Evolutionary conservation across 768 basidiomycete species (phyloP).

Genomic region (Dictyophora rubrovolvata): DNA sequence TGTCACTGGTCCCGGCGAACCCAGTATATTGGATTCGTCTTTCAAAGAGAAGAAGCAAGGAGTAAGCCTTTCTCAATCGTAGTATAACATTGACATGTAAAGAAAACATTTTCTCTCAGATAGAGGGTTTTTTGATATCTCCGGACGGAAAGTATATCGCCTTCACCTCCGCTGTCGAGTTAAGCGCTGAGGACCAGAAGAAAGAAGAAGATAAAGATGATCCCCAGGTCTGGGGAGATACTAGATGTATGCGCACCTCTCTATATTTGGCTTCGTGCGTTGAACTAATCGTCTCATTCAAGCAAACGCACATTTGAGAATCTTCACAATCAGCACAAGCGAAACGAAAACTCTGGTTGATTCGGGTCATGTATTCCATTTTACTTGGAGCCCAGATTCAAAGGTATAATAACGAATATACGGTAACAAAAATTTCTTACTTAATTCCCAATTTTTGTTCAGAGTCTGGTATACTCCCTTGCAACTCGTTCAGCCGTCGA

Average conservation of each 20-base stretch:
- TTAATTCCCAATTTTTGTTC: too few relatives aligned
- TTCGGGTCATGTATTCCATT: background rate
- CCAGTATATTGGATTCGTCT: background rate
- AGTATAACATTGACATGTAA: background rate
- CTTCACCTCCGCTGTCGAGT: constrained; percentile 6
- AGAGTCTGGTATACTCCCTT: background rate
- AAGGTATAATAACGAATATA: background rate
- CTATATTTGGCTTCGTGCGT: background rate
- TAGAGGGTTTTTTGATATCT: constrained; percentile 4
- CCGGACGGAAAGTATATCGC: constrained; percentile 12
- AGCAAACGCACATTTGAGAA: background rate
- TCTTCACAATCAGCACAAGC: constrained; percentile 4
- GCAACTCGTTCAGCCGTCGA: constrained; percentile 1
- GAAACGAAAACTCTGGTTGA: constrained; percentile 1
- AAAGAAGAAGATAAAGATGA: constrained; percentile 12
- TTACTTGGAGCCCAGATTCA: constrained; percentile 4
- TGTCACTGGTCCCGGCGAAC: constrained; percentile 2
- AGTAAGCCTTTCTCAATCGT: background rate
- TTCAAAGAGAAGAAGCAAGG: constrained; percentile 1
- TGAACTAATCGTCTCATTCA: background rate
- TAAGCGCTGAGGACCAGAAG: constrained; percentile 9
- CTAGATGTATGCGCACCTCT: background rate
- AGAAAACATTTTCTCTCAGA: background rate
- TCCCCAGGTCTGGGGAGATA: constrained; percentile 9
- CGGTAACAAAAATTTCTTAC: too few relatives aligned